phyloP scores from a whole-genome alignment of 805 yeast species.

The Brettanomyces custersianus region DNA sequence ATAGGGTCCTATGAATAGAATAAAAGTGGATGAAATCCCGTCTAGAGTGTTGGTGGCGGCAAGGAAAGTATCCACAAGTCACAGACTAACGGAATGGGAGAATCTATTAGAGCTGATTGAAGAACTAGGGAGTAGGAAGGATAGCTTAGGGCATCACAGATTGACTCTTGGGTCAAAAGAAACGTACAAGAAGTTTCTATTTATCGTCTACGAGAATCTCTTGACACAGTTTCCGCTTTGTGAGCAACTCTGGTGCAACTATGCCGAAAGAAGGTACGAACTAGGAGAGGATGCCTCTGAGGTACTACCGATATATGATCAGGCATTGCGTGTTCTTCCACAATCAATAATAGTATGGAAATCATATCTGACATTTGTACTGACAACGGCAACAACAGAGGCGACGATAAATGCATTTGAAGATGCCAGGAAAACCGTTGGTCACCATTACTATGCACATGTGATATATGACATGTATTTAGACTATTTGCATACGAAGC shows the following conservation, averaged over 20 bases:
- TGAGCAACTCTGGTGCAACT: constrained; percentile 51
- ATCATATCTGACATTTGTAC: constrained; percentile 33
- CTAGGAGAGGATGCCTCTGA: constrained; percentile 30
- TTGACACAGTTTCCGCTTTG: constrained; percentile 39
- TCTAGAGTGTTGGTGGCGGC: constrained; percentile 27
- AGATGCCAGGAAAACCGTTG: constrained; percentile 38
- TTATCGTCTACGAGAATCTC: constrained; percentile 33
- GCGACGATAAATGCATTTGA: constrained; percentile 32
- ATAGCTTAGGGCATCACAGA: too few species aligned
- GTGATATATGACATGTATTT: constrained; percentile 45
- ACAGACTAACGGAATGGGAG: constrained; percentile 30
- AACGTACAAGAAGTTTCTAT: constrained; percentile 18
- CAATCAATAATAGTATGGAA: constrained; percentile 45
- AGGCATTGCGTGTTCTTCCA: constrained; percentile 32
- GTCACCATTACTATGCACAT: constrained; percentile 41
- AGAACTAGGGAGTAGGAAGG: too few species aligned
- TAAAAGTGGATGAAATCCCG: constrained; percentile 13
- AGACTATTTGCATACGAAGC: constrained; percentile 27
- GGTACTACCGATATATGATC: constrained; percentile 29
- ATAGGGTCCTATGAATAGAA: too few species aligned
- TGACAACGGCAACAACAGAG: constrained; percentile 23
- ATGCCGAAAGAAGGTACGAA: constrained; percentile 37
- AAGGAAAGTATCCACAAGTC: constrained; percentile 23
- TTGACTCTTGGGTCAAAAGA: constrained; percentile 2
- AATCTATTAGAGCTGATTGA: constrained; percentile 28